These are phyloP conservation scores for Vigna angularis DNA, from an alignment of 306 rosid genomes.

Conservation along the genomic window DNA sequence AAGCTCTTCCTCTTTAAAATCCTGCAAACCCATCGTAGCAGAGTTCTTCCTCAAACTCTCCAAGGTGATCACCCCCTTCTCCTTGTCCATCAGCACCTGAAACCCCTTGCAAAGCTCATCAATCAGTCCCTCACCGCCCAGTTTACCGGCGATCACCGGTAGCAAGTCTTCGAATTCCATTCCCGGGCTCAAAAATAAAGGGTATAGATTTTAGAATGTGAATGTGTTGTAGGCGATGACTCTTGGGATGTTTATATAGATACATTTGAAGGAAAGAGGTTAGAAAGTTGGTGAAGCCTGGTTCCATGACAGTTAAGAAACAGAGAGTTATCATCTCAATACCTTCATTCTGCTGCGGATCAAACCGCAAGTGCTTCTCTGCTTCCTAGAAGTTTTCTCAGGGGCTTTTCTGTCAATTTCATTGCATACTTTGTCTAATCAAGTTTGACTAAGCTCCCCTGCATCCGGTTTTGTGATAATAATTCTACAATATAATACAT, in stretches of 20 bases:
- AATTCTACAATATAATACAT: too few relatives aligned
- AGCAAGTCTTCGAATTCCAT: conserved; percentile 68
- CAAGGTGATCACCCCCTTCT: conserved; percentile 69
- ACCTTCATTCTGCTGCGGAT: conserved; percentile 49
- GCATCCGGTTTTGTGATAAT: too few relatives aligned
- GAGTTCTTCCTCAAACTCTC: conserved; percentile 76
- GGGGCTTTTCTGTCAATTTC: conserved; percentile 30
- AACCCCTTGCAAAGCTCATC: conserved; percentile 88
- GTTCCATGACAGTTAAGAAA: conserved; percentile 63
- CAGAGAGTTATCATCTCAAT: conserved; percentile 51
- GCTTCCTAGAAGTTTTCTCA: conserved; percentile 60
- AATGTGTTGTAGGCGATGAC: background rate
- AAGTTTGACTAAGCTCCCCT: conserved; percentile 24
- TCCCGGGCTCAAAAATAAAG: background rate
- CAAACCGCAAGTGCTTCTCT: conserved; percentile 55
- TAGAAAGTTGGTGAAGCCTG: conserved; percentile 5
- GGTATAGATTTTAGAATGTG: background rate
- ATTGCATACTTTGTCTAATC: background rate
- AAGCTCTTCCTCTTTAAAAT: conserved; percentile 79
- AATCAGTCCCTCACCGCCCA: conserved; percentile 87
- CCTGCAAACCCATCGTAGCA: conserved; percentile 64
- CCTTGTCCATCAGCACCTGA: conserved; percentile 79
- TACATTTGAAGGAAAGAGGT: conserved; percentile 47
- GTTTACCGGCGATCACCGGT: conserved; percentile 74
- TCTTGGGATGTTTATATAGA: conserved; percentile 4